Base-by-base conservation (phyloP, 805 yeast genomes). In the Candida vaughaniae region DNA sequence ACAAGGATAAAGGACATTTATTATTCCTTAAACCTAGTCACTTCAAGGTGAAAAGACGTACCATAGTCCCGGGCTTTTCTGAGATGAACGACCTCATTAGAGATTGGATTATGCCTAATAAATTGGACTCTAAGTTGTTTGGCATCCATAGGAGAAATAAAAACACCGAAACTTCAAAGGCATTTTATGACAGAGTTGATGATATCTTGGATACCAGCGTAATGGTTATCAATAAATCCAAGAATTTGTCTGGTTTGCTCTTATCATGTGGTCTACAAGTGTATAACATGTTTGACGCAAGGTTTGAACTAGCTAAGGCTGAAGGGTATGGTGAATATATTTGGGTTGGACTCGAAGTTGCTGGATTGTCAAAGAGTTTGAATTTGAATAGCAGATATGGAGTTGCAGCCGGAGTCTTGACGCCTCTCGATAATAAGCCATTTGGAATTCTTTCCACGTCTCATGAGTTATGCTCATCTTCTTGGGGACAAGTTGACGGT, bases 401-500 rank as follows among this genome's bases (percentile, higher is more conserved):
- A 0, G 58, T 53, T 6, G 52, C 56, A 6, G 54, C 56, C 1
- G 69, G 70, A 1, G 43, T 60, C 2, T 39, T 55, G 15, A 62
- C 69, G 0, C 67, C 67, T 1, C 29, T 29, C 1, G 46, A 40
- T 18, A 62, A 58, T 26, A 35, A 47, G 8, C 54, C 60, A 3
- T 38, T 29, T 6, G 39, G 46, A 1, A 34, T 38, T 7, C 38
- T 49, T 4, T 51, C 57, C 1, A 28, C 42, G 12, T 49, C 69
- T 4, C 42, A 47, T 4, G 69, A 64, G 38, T 35, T 64, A 6
- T 64, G 70, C 40, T 61, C 68, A 9, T 44, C 65, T 11, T 61
- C 68, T 10, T 63, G 69, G 68, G 64, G 58, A 4, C 69, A 64
- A 41, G 28, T 60, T 2, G 47, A 46, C 29, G 62, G 50, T 16